These are phyloP conservation scores for Saturnispora serradocipensis DNA, from an alignment of 805 yeast genomes.

Conservation along the genomic window DNA sequence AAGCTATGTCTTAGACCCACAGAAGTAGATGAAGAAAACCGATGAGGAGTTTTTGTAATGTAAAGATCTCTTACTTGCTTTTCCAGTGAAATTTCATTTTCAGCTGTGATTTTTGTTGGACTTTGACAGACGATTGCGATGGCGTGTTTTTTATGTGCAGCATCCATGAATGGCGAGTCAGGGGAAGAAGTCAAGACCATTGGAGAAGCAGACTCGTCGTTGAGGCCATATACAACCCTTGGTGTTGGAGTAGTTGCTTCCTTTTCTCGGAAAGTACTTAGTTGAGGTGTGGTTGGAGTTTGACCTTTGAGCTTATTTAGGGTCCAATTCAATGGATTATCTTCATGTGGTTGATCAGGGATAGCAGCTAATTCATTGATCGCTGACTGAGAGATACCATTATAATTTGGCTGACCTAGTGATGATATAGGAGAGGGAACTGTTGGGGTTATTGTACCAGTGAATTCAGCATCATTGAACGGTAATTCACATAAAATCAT, in stretches of 20 bases:
- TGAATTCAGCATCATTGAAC: conserved; percentile 14
- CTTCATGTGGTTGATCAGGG: conserved; percentile 65
- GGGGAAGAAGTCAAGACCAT: neutral
- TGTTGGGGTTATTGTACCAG: conserved; percentile 20
- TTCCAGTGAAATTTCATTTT: conserved; percentile 26
- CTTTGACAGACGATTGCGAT: conserved; percentile 14
- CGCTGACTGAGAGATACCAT: conserved; percentile 45
- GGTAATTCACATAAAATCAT: conserved; percentile 21
- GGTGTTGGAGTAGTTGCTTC: conserved; percentile 3
- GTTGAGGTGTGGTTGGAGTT: conserved; percentile 8
- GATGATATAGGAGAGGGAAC: conserved; percentile 27
- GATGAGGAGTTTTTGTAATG: conserved; percentile 18
- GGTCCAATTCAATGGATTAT: conserved; percentile 68
- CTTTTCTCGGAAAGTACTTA: neutral
- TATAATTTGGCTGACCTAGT: conserved; percentile 29
- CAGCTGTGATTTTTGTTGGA: conserved; percentile 7
- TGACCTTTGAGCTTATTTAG: conserved; percentile 73
- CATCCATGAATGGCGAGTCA: conserved; percentile 2
- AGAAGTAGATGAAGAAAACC: neutral
- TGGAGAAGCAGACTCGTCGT: conserved; percentile 19
- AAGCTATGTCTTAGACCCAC: neutral
- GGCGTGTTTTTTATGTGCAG: conserved; percentile 13
- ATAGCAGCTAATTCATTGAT: conserved; percentile 74
- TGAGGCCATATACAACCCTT: conserved; percentile 19
- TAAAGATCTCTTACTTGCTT: conserved; percentile 28